Evolutionary conservation across 257 asterid species (phyloP).

Genomic region (Eustoma russellianum): DNA sequence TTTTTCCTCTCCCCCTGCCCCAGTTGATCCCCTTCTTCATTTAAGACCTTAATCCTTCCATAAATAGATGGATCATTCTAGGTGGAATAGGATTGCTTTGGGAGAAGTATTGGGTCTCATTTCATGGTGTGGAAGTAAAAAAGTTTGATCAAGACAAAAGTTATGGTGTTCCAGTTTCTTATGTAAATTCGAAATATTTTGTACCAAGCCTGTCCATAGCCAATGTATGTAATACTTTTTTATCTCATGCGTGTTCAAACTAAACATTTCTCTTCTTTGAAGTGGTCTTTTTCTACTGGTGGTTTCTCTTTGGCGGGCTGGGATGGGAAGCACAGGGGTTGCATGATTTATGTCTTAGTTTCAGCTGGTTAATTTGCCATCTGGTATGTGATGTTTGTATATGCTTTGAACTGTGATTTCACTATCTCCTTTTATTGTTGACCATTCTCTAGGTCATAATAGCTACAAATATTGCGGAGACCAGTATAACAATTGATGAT

Average conservation of each 20-base stretch:
- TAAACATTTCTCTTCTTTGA: background rate
- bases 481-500: constrained; percentile 96
- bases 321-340: background rate
- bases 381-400: background rate
- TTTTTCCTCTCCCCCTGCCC: too few species aligned
- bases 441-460: constrained; percentile 58
- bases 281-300: background rate
- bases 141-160: too few species aligned
- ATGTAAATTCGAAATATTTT: too few species aligned
- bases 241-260: background rate
- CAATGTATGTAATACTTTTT: background rate
- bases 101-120: too few species aligned
- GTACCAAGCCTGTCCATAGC: too few species aligned
- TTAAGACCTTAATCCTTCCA: too few species aligned
- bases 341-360: background rate
- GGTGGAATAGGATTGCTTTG: too few species aligned
- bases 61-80: too few species aligned
- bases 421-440: constrained; percentile 3
- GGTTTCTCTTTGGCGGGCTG: background rate
- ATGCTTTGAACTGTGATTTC: constrained; percentile 1
- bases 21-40: too few species aligned
- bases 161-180: too few species aligned
- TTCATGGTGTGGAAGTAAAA: too few species aligned
- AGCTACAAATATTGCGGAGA: constrained; percentile 97
- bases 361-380: background rate